Conservation (phyloP, 2,329 filamentous ascomycete genomes). For the Alternaria sp. region DNA sequence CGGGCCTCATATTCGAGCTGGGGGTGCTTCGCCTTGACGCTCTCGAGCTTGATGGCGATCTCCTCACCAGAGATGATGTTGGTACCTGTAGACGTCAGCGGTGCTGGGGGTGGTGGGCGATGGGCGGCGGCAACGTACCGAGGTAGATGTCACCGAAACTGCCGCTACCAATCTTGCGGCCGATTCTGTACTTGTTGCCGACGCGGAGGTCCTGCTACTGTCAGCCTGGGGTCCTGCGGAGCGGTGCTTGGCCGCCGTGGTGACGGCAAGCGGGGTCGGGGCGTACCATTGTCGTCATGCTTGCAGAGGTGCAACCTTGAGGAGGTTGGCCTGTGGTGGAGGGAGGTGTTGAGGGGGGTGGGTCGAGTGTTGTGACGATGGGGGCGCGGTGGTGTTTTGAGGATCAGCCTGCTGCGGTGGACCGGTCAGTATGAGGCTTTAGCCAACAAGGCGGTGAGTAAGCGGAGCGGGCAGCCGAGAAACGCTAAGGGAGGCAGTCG, state of each 20-base stretch:
- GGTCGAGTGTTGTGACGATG: conserved; percentile 28
- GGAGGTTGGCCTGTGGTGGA: conserved; percentile 40
- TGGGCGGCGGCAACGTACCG: conserved; percentile 54
- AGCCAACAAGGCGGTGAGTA: conserved; percentile 52
- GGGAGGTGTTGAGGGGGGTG: conserved; percentile 12
- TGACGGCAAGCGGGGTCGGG: conserved; percentile 43
- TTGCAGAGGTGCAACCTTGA: conserved; percentile 43
- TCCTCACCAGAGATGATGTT: conserved; percentile 99
- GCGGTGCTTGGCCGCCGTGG: conserved; percentile 17
- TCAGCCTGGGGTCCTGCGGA: conserved; percentile 30
- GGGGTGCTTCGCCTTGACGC: conserved; percentile 98
- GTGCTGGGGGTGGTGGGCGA: background rate
- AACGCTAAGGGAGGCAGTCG: conserved; percentile 25
- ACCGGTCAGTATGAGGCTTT: conserved; percentile 51
- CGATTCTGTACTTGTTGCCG: conserved; percentile 99
- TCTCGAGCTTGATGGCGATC: conserved; percentile 99
- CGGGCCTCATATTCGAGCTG: conserved; percentile 98
- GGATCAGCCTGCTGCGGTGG: conserved; percentile 46
- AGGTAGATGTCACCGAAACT: conserved; percentile 99
- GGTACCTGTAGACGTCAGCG: conserved; percentile 67
- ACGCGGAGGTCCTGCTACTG: conserved; percentile 86
- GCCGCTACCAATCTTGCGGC: conserved; percentile 97
- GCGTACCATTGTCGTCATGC: conserved; percentile 70
- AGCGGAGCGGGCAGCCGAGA: conserved; percentile 41
- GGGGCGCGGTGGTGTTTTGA: conserved; percentile 30